Percentiles rank a stretch among this genome's conserved stretches.
Conservation (phyloP, 768 basidiomycete genomes). For the Hygrocybe coccinea region DNA sequence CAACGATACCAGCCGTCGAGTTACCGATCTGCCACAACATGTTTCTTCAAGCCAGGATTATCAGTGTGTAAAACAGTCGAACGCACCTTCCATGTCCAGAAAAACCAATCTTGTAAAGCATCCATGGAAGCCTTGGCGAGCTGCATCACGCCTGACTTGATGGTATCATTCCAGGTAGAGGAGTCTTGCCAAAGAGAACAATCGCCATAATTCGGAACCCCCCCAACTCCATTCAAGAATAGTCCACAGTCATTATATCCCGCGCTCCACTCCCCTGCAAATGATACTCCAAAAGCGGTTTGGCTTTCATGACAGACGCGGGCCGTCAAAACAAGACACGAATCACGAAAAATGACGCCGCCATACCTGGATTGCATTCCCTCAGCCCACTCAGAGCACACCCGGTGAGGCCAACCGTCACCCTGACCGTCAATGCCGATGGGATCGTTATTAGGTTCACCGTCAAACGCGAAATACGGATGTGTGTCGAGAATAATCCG, state of each 20-base stretch:
- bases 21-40: slow-evolving; percentile 56
- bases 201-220: slow-evolving; percentile 41
- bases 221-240: slow-evolving; percentile 68
- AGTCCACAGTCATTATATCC: slow-evolving; percentile 81
- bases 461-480: slow-evolving; percentile 74
- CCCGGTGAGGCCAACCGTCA: slow-evolving; percentile 40
- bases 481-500: slow-evolving; percentile 80
- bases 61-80: background rate
- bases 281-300: slow-evolving; percentile 69
- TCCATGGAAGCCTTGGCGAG: slow-evolving; percentile 89
- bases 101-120: slow-evolving; percentile 90
- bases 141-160: slow-evolving; percentile 60
- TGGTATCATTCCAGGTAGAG: slow-evolving; percentile 52
- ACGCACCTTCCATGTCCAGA: slow-evolving; percentile 87
- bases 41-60: too few relatives aligned
- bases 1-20: slow-evolving; percentile 56
- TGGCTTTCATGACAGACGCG: slow-evolving; percentile 12
- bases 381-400: slow-evolving; percentile 50
- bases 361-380: slow-evolving; percentile 22
- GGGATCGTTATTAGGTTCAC: slow-evolving; percentile 42
- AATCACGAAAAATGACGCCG: background rate
- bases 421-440: slow-evolving; percentile 32
- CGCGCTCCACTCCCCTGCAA: slow-evolving; percentile 73
- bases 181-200: slow-evolving; percentile 75
- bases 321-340: background rate